These are phyloP conservation scores for Quillaja saponaria DNA, from an alignment of 306 rosid genomes.

Conservation along the genomic window DNA sequence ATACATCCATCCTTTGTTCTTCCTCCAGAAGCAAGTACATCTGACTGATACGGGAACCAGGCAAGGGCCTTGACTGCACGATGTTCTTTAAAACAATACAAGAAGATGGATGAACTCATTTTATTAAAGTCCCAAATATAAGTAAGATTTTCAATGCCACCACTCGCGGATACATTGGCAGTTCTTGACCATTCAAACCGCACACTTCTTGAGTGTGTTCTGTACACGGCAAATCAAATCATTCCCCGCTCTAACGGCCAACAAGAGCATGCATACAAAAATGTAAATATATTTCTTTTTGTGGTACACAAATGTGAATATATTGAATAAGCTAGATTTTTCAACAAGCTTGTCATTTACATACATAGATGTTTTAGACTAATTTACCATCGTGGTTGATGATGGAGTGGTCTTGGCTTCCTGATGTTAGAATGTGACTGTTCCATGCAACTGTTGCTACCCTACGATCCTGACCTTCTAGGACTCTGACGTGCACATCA, in stretches of 20 bases:
- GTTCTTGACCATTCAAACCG: conserved; percentile 72
- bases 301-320: too few relatives aligned
- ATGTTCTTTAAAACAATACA: conserved; percentile 63
- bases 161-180: conserved; percentile 73
- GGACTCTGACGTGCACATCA: conserved; percentile 48
- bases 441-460: conserved; percentile 65
- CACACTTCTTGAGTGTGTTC: conserved; percentile 63
- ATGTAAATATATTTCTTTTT: not conserved
- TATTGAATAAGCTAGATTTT: conserved; percentile 1
- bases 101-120: conserved; percentile 62
- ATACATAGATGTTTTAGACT: too few relatives aligned
- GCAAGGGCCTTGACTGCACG: conserved; percentile 77
- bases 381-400: conserved; percentile 65
- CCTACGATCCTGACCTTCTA: conserved; percentile 55
- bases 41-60: conserved; percentile 73
- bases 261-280: conserved; percentile 18
- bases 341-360: conserved; percentile 1
- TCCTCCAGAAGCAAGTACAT: conserved; percentile 77
- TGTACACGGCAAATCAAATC: conserved; percentile 41
- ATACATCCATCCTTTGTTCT: conserved; percentile 71
- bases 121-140: conserved; percentile 69
- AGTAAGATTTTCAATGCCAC: conserved; percentile 71
- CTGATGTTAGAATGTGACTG: conserved; percentile 64
- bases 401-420: conserved; percentile 71
- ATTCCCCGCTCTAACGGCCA: conserved; percentile 57